Evolutionary conservation across 305 asterid species (phyloP).

Genomic region (Nicotiana rustica): DNA sequence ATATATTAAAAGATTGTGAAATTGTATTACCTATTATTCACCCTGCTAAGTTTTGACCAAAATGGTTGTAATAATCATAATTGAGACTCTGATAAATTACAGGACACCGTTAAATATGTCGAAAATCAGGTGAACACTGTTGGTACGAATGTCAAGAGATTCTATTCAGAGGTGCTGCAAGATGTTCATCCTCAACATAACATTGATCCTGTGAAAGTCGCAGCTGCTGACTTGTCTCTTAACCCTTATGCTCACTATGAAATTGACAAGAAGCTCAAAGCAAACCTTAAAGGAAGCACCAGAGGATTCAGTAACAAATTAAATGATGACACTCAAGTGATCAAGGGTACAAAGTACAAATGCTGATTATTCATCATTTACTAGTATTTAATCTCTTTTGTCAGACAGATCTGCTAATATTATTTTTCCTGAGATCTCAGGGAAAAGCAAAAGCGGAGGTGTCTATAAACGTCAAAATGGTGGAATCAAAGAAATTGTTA

Average conservation of each 20-base stretch:
- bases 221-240: conserved; percentile 59
- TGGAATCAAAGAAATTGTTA: conserved; percentile 58
- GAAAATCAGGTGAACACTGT: conserved; percentile 86
- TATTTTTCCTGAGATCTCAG: conserved; percentile 40
- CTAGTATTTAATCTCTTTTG: not conserved
- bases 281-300: conserved; percentile 41
- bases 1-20: too few species aligned
- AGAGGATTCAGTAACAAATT: conserved; percentile 42
- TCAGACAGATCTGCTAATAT: conserved; percentile 21
- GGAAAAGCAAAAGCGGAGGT: conserved; percentile 53
- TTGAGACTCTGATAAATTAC: conserved; percentile 34
- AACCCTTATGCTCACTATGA: conserved; percentile 55
- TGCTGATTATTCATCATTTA: conserved; percentile 27
- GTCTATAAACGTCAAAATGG: conserved; percentile 55
- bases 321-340: conserved; percentile 48
- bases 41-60: not conserved
- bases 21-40: too few species aligned
- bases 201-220: conserved; percentile 57
- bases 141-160: conserved; percentile 71
- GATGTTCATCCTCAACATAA: conserved; percentile 65
- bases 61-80: conserved; percentile 17
- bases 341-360: conserved; percentile 42
- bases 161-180: conserved; percentile 78
- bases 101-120: conserved; percentile 84
- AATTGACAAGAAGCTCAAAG: conserved; percentile 51